These are phyloP conservation scores for Candida quercuum DNA, from an alignment of 805 yeast genomes.

Conservation along the genomic window DNA sequence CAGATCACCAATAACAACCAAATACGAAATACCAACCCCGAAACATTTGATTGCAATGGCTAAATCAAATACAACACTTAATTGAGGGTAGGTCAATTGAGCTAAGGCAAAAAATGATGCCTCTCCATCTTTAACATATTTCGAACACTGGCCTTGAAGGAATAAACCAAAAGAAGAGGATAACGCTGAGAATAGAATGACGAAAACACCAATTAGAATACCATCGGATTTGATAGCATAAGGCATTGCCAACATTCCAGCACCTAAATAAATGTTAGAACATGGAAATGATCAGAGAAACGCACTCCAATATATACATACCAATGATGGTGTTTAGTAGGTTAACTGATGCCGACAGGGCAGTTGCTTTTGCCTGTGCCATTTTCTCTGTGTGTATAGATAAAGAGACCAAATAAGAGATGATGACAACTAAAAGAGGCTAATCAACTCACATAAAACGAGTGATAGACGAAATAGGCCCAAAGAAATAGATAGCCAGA, in stretches of 20 bases:
- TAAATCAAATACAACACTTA: conserved; percentile 56
- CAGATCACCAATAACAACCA: conserved; percentile 66
- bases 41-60: conserved; percentile 70
- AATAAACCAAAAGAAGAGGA: conserved; percentile 67
- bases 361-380: conserved; percentile 34
- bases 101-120: conserved; percentile 64
- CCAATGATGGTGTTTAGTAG: conserved; percentile 50
- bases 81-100: conserved; percentile 53
- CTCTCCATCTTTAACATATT: conserved; percentile 45
- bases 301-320: conserved; percentile 4
- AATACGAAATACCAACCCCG: conserved; percentile 64
- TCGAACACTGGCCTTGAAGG: conserved; percentile 53
- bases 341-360: conserved; percentile 46
- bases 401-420: too few relatives aligned
- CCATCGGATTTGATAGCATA: conserved; percentile 67
- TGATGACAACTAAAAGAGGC: too few relatives aligned
- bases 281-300: not conserved
- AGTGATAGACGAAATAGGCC: too few relatives aligned
- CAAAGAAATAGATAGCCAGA: too few relatives aligned
- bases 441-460: too few relatives aligned
- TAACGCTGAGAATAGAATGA: conserved; percentile 57
- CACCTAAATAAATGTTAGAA: conserved; percentile 29
- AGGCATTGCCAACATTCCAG: conserved; percentile 71
- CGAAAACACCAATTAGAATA: conserved; percentile 47
- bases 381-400: too few relatives aligned